Evolutionary conservation across 108 stramenopile genomes (phyloP).

Genomic region (Skeletonema marinoi): DNA sequence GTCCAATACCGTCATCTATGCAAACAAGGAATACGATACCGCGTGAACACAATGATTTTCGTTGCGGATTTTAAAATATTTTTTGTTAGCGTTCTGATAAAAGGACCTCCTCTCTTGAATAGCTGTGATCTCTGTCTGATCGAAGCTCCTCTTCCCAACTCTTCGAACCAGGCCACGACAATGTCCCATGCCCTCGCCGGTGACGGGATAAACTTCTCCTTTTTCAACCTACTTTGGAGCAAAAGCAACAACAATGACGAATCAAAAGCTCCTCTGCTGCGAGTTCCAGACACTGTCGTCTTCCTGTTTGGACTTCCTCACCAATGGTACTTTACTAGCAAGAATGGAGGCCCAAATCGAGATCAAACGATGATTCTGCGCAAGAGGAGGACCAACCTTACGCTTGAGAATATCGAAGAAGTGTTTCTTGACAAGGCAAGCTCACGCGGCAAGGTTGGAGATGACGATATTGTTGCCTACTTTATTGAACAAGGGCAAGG

Average conservation of each 20-base stretch:
- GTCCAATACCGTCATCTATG: neutral
- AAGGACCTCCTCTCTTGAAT: too few relatives aligned
- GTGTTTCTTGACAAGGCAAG: constrained; percentile 67
- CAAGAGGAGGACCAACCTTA: constrained; percentile 81
- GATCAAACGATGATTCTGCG: constrained; percentile 59
- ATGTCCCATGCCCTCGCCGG: constrained; percentile 49
- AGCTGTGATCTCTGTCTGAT: too few relatives aligned
- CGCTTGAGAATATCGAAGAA: constrained; percentile 85
- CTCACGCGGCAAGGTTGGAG: constrained; percentile 16
- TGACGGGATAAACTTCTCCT: constrained; percentile 75
- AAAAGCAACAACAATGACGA: constrained; percentile 33
- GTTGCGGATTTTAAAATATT: too few relatives aligned
- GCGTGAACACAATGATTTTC: too few relatives aligned
- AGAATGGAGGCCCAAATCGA: constrained; percentile 46
- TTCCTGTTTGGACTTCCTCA: constrained; percentile 87
- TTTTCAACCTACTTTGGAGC: constrained; percentile 76
- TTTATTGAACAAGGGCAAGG: constrained; percentile 54
- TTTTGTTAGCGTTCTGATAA: too few relatives aligned
- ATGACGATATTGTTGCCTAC: constrained; percentile 76
- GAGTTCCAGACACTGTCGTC: constrained; percentile 82
- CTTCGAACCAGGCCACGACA: neutral
- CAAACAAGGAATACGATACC: neutral
- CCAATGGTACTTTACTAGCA: constrained; percentile 85
- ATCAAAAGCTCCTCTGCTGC: constrained; percentile 10
- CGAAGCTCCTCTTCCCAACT: neutral